Evolutionary conservation across 164 flowering plant genomes (phyloP).

Genomic region (Protea cynaroides): DNA sequence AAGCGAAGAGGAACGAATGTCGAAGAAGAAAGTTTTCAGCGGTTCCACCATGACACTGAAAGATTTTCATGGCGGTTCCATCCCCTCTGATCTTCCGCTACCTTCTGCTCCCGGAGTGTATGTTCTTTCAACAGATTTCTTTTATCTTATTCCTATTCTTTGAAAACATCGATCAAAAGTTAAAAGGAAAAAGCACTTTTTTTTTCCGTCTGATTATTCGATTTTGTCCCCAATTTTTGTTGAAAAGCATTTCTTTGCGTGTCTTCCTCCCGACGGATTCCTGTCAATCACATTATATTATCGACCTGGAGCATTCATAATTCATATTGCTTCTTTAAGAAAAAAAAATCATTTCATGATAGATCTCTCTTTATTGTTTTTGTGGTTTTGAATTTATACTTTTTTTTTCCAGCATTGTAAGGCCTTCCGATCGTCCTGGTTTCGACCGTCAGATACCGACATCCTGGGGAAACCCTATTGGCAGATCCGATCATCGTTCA

Average conservation of each 20-base stretch:
- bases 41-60: conserved; percentile 89
- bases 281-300: no score
- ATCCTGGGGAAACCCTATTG: conserved; percentile 54
- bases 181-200: no score
- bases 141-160: no score
- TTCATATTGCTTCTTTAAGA: no score
- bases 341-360: no score
- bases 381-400: conserved; percentile 11
- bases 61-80: conserved; percentile 97
- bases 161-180: no score
- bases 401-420: conserved; percentile 36
- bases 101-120: conserved; percentile 98
- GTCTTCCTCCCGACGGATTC: no score
- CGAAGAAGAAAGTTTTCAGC: conserved; percentile 87
- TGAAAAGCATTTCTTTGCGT: no score
- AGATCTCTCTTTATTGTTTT: conserved; percentile 18
- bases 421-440: conserved; percentile 56
- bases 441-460: conserved; percentile 43
- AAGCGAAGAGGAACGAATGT: conserved; percentile 35
- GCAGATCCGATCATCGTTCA: conserved; percentile 51
- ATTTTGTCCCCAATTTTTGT: no score
- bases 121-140: conserved; percentile 17
- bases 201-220: no score
- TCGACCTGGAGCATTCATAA: no score
- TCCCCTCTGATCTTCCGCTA: conserved; percentile 89